A percentile compares a stretch with the other conserved stretches of the same genome.
These are phyloP conservation scores for Xylariaceae sp. DNA, from an alignment of 2,329 filamentous ascomycete species.

Conservation along the genomic window DNA sequence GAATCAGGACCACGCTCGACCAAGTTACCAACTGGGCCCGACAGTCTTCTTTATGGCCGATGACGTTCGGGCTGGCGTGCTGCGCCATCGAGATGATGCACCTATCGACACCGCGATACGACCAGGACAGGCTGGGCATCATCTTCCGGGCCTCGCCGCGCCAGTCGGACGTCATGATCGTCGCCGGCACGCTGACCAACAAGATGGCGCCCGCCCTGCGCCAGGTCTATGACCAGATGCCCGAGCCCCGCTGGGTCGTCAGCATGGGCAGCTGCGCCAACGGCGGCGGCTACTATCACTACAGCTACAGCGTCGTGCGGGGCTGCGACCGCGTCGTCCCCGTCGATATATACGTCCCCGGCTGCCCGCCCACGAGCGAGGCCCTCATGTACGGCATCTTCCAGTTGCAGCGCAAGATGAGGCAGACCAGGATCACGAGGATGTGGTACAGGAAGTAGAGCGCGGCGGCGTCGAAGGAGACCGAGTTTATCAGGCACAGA, in stretches of 20 bases:
- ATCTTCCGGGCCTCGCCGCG: constrained; percentile 88
- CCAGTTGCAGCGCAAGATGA: constrained; percentile 77
- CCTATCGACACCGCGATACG: constrained; percentile 83
- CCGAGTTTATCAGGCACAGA: constrained; percentile 2
- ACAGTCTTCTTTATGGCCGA: constrained; percentile 83
- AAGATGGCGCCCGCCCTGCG: constrained; percentile 93
- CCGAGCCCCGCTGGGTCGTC: constrained; percentile 82
- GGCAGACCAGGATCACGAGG: constrained; percentile 57
- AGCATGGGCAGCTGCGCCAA: constrained; percentile 87
- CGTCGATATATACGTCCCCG: constrained; percentile 79
- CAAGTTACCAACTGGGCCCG: constrained; percentile 82
- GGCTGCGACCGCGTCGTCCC: constrained; percentile 78
- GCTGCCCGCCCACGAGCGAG: constrained; percentile 66
- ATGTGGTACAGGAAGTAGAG: constrained; percentile 62
- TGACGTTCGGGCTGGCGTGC: constrained; percentile 87
- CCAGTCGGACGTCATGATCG: constrained; percentile 92
- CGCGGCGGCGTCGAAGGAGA: neutral
- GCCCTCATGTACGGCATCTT: constrained; percentile 73
- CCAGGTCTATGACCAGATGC: constrained; percentile 96
- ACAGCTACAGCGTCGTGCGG: constrained; percentile 76
- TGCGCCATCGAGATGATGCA: constrained; percentile 95
- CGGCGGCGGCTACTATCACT: constrained; percentile 85
- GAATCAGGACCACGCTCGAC: constrained; percentile 71
- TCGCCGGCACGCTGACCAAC: constrained; percentile 89
- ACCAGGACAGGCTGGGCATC: constrained; percentile 85